Conservation (phyloP, 2,329 filamentous ascomycete genomes). For the Cercospora sojina region DNA sequence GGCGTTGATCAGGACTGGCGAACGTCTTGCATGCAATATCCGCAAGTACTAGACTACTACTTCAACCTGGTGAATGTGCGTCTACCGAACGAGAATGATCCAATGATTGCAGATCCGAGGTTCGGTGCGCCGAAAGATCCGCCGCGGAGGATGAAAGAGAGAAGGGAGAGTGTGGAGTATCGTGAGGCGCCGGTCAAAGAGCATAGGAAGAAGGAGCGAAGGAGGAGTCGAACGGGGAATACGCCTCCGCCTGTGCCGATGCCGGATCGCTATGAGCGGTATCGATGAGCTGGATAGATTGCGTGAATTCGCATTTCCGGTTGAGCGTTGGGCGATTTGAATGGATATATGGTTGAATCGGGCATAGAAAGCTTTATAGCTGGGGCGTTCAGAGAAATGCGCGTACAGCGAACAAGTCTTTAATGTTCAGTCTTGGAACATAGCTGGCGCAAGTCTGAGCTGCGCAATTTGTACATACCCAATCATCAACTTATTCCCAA, state of each 20-base stretch:
- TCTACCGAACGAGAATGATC: constrained; percentile 57
- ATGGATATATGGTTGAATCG: background rate
- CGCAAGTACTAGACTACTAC: constrained; percentile 79
- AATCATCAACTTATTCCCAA: too few relatives aligned
- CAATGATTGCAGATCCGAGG: constrained; percentile 40
- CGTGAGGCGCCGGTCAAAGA: constrained; percentile 18
- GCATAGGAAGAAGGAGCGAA: constrained; percentile 27
- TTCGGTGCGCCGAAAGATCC: constrained; percentile 26
- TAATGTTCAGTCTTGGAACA: background rate
- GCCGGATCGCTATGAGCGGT: constrained; percentile 17
- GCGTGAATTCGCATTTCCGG: background rate
- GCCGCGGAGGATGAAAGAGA: constrained; percentile 14
- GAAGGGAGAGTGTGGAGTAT: constrained; percentile 32
- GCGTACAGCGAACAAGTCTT: background rate
- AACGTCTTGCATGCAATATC: constrained; percentile 70
- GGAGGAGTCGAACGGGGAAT: constrained; percentile 28
- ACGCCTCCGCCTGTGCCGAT: constrained; percentile 30
- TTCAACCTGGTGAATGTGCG: constrained; percentile 68
- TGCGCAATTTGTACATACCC: background rate
- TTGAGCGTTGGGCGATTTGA: background rate
- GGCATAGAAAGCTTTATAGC: background rate
- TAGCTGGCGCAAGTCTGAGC: background rate
- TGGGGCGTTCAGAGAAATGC: background rate
- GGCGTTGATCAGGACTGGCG: constrained; percentile 80
- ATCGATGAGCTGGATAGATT: background rate